Percentiles rank a stretch among this genome's conserved stretches.
phyloP scores from a whole-genome alignment of 208 protist species.

The Trypanosoma scelopori region DNA sequence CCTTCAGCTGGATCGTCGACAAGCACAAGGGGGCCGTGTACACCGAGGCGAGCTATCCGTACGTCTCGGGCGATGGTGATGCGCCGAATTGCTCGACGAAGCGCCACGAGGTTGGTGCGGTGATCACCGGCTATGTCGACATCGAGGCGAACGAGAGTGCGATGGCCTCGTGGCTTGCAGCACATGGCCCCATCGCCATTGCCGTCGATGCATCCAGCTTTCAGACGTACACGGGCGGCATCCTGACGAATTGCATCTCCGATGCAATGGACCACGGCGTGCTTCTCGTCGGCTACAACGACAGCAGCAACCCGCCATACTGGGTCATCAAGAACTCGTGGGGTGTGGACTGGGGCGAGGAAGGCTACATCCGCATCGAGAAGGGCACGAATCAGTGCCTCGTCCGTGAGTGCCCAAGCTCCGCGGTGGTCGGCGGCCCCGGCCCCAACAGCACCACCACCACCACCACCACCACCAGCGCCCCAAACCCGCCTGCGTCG shows the following conservation, averaged over 20 bases:
- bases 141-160: conserved; percentile 72
- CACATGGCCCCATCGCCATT: conserved; percentile 84
- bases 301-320: conserved; percentile 64
- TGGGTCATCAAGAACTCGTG: conserved; percentile 93
- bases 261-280: conserved; percentile 87
- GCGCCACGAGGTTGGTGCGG: conserved; percentile 58
- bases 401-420: conserved; percentile 65
- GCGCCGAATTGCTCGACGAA: conserved; percentile 39
- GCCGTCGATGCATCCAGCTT: conserved; percentile 91
- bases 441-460: conserved; percentile 13
- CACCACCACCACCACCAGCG: conserved; percentile 11
- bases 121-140: conserved; percentile 65
- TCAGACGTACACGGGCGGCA: conserved; percentile 76
- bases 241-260: conserved; percentile 68
- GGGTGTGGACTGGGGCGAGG: conserved; percentile 87
- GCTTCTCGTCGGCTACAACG: conserved; percentile 85
- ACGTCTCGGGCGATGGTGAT: conserved; percentile 50
- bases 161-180: conserved; percentile 69
- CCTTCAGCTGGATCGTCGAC: conserved; percentile 68
- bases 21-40: conserved; percentile 62
- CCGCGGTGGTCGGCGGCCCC: conserved; percentile 30
- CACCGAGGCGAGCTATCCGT: conserved; percentile 82
- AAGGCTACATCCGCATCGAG: conserved; percentile 86
- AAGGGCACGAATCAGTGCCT: conserved; percentile 85
- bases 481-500: conserved; percentile 1